phyloP scores from a whole-genome alignment of 495 filamentous ascomycete genomes.

The Lepraria neglecta region DNA sequence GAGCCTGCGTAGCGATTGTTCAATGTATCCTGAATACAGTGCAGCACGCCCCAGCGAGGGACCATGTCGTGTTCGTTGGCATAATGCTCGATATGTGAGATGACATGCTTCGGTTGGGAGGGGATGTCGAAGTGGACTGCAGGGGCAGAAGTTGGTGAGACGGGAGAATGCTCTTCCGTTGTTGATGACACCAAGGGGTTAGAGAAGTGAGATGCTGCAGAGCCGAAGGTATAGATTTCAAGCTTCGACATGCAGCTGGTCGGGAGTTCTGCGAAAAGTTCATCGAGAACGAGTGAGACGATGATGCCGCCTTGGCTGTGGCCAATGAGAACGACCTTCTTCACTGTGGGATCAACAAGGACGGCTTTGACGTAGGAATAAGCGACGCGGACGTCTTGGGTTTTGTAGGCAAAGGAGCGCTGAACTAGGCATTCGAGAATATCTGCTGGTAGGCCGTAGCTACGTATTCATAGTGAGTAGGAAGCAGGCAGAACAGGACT shows the following conservation, averaged over 20 bases:
- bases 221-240: constrained; percentile 83
- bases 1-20: constrained; percentile 63
- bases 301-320: constrained; percentile 83
- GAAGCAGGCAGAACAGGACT: constrained; percentile 3
- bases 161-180: constrained; percentile 8
- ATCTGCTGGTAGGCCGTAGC: constrained; percentile 63
- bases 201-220: constrained; percentile 83
- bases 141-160: constrained; percentile 20
- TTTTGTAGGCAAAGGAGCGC: constrained; percentile 66
- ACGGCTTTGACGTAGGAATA: constrained; percentile 50
- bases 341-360: constrained; percentile 51
- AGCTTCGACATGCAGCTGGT: constrained; percentile 18
- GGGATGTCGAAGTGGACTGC: constrained; percentile 11
- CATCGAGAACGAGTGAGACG: constrained; percentile 66
- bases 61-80: constrained; percentile 73
- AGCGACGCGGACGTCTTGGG: constrained; percentile 56
- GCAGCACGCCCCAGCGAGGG: constrained; percentile 64
- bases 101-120: constrained; percentile 37
- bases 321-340: constrained; percentile 69
- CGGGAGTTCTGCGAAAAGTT: constrained; percentile 72
- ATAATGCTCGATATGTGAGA: constrained; percentile 80
- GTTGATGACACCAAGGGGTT: constrained; percentile 47
- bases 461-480: constrained; percentile 19
- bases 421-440: constrained; percentile 72
- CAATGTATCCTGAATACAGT: constrained; percentile 44